A percentile compares a stretch with the other conserved stretches of the same genome.
Conservation (phyloP, 2,329 filamentous ascomycete genomes). For the Gremmenia infestans region DNA sequence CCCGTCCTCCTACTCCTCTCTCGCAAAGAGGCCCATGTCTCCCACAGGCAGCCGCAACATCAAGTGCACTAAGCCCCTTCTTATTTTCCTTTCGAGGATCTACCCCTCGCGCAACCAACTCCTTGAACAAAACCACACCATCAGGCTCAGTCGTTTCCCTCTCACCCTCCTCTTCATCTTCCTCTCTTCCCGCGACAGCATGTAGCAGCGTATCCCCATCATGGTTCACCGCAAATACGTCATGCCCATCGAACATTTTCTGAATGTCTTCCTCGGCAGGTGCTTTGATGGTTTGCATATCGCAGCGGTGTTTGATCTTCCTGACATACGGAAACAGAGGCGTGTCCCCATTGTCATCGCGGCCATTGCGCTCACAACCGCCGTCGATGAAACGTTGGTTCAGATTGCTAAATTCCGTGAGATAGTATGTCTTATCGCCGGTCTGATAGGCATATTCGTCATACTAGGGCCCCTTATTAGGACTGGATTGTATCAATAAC, state of each 20-base stretch:
- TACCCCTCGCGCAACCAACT: conserved; percentile 26
- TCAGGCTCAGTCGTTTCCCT: not conserved
- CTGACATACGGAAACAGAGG: conserved; percentile 4
- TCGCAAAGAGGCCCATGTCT: conserved; percentile 29
- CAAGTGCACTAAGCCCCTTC: conserved; percentile 29
- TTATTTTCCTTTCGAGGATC: conserved; percentile 31
- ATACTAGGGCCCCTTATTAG: not conserved
- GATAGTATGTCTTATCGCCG: not conserved
- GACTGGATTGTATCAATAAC: not conserved
- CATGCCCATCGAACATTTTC: conserved; percentile 8
- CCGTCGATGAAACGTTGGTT: not conserved
- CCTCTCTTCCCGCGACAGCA: conserved; percentile 19
- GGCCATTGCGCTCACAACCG: not conserved
- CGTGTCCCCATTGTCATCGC: conserved; percentile 1
- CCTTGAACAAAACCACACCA: conserved; percentile 20
- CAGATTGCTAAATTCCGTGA: not conserved
- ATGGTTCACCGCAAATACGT: conserved; percentile 26
- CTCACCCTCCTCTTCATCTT: not conserved
- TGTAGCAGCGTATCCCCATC: conserved; percentile 31
- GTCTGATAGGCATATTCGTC: not conserved
- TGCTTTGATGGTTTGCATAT: not conserved
- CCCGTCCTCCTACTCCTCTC: not conserved
- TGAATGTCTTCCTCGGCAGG: not conserved
- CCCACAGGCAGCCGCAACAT: conserved; percentile 31
- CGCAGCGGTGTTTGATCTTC: not conserved